Base-by-base conservation (phyloP, 1,284 basidiomycete genomes). In the Heterobasidion parviporum region DNA sequence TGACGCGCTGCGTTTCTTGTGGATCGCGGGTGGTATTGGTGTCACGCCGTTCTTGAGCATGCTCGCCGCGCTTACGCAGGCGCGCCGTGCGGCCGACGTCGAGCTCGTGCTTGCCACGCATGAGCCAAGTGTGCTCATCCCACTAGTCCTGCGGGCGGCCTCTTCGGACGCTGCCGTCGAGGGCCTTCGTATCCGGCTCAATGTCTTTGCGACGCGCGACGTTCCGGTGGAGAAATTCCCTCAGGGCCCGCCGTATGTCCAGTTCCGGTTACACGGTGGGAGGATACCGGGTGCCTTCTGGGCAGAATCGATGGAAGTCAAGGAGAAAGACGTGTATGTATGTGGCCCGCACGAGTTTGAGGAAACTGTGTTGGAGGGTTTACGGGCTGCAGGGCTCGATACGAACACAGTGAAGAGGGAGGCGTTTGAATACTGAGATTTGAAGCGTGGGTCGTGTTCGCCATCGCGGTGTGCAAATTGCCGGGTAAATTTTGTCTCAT, bases 1-100 rank as follows among this genome's bases (percentile, higher is more conserved):
- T 4, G 44, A 45, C 10, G 44, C 36, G 16, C 49, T 54, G 8
- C 59, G 61, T 50, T 59, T 79, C 48, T 63, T 82, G 16, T 83
- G 78, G 76, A 64, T 79, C 18, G 80, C 80, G 1, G 80, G 80
- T 12, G 81, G 81, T 0, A 82, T 85, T 52, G 81, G 82, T 1
- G 57, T 83, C 9, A 85, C 81, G 9, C 81, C 81, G 0, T 83
- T 81, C 65, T 61, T 85, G 36, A 73, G 74, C 52, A 77, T 83
- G 76, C 67, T 81, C 2, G 60, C 60, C 34, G 64, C 65, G 7
- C 59, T 75, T 34, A 59, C 62, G 36, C 57, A 64, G 10, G 55
- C 60, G 16, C 50, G 54, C 48, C 20, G 48, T 56, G 59, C 18
- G 57, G 41, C 54, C 63, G 73, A 79, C 55, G 70, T 82, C 49